A percentile compares a stretch with the other conserved stretches of the same genome.
Conservation (phyloP, 768 basidiomycete species). For the Brasilioporus rufonigricans region DNA sequence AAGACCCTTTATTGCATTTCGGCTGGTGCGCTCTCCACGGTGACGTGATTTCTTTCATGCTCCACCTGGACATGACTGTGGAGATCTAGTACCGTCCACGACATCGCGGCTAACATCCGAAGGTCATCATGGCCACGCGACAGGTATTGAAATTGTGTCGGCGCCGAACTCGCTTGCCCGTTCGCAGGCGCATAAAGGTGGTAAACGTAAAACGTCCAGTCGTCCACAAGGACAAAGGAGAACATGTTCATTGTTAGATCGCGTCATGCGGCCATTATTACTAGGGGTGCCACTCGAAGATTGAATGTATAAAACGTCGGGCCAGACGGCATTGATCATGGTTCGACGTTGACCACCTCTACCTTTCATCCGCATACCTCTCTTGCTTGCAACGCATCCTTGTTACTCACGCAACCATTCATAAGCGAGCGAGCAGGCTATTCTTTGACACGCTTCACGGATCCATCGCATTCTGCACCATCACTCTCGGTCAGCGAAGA, state of each 20-base stretch:
- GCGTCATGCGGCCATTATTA: background rate
- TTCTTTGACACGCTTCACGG: background rate
- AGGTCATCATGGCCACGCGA: background rate
- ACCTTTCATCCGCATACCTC: background rate
- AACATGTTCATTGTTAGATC: background rate
- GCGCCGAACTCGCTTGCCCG: background rate
- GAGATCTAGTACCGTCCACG: background rate
- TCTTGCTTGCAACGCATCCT: background rate
- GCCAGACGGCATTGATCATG: background rate
- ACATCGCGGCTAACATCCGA: constrained; percentile 1
- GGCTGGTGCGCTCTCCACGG: background rate
- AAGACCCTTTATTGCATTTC: background rate
- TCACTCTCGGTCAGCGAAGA: background rate
- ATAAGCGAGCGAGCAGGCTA: background rate
- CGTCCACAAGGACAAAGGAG: constrained; percentile 12
- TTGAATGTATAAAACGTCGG: constrained; percentile 8
- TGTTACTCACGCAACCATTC: background rate
- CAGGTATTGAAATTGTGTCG: constrained; percentile 4
- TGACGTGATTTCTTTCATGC: background rate
- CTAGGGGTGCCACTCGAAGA: constrained; percentile 4
- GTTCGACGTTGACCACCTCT: background rate
- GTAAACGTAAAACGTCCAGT: background rate
- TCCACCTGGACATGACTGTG: background rate
- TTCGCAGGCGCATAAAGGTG: constrained; percentile 16
- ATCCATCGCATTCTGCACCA: background rate